Conservation (phyloP, 2,329 filamentous ascomycete genomes). For the Acrodontium crateriforme region DNA sequence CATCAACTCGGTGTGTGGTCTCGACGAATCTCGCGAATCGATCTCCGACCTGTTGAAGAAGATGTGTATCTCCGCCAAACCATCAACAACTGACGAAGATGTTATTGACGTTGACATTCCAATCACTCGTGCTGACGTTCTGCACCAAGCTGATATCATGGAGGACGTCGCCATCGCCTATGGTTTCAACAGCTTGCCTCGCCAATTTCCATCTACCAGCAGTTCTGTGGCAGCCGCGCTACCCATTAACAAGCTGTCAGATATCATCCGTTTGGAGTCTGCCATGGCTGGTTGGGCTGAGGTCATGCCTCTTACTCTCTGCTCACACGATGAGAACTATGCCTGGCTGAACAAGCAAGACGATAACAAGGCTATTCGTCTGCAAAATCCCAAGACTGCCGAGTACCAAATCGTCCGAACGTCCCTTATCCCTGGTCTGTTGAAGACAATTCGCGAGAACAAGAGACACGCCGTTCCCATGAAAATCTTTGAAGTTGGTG, state of each 20-base stretch:
- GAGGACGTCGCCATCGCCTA: conserved; percentile 95
- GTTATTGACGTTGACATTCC: conserved; percentile 67
- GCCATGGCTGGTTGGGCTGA: conserved; percentile 95
- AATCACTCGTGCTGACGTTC: conserved; percentile 79
- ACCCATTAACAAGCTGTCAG: conserved; percentile 83
- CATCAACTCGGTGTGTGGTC: conserved; percentile 82
- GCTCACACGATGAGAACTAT: conserved; percentile 97
- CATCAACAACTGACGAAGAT: conserved; percentile 54
- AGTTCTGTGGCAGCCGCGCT: conserved; percentile 77
- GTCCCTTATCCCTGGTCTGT: conserved; percentile 67
- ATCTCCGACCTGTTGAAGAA: conserved; percentile 71
- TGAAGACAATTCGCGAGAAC: conserved; percentile 92
- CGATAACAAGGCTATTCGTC: conserved; percentile 66
- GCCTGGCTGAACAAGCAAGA: conserved; percentile 84
- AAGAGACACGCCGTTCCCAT: conserved; percentile 78
- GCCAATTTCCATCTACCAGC: conserved; percentile 72
- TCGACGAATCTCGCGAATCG: conserved; percentile 57
- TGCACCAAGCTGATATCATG: conserved; percentile 97
- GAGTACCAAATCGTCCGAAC: conserved; percentile 93
- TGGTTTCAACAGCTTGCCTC: conserved; percentile 90
- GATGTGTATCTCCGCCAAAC: conserved; percentile 76
- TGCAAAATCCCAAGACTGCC: conserved; percentile 83
- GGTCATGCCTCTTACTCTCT: conserved; percentile 90
- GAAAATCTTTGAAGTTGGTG: conserved; percentile 82
- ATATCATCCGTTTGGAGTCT: conserved; percentile 78